Evolutionary conservation across 2,329 filamentous ascomycete species (phyloP), one percentile per base, ranked within the genome.

Genomic region (Pseudofabraea citricarpa): DNA sequence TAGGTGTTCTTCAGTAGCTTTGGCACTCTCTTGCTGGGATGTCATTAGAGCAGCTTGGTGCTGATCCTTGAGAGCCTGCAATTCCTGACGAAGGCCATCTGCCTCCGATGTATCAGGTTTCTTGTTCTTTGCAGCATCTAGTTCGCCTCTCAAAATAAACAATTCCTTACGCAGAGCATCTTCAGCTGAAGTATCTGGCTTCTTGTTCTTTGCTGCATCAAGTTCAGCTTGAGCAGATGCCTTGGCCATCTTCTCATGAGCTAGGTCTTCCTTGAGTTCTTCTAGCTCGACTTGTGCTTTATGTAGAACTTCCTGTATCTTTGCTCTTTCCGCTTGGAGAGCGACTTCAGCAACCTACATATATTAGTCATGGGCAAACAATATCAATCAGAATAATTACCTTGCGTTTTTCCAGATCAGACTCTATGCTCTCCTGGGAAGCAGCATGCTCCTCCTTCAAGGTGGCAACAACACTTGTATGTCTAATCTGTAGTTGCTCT

Each of bases 151-250:
- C 10, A 68, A 47, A 16, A 44, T 44, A 22, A 52, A 44, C 6
- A 52, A 33, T 41, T 62, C 51, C 21, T 56, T 44, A 52, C 65
- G 70, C 33, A 79, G 64, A 1, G 64, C 65, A 48, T 80, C 75
- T 2, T 65, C 57, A 54, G 68, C 75, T 1, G 70, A 67, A 2
- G 72, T 79, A 56, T 82, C 77, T 6, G 74, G 66, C 59, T 74
- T 80, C 53, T 69, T 69, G 55, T 68, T 79, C 64, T 70, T 74
- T 35, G 68, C 62, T 6, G 76, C 76, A 47, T 84, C 80, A 13
- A 83, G 69, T 40, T 81, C 78, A 16, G 79, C 78, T 60, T 61
- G 50, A n/a, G 60, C 60, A 32, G 50, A 44, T 27, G 55, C 70
- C 50, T 73, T 68, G 4, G 75, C 58, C n/a, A 63, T 62, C 53